A percentile compares a stretch with the other conserved stretches of the same genome.
Evolutionary conservation across 1,284 basidiomycete genomes (phyloP).

Genomic region (Pterula multifida): DNA sequence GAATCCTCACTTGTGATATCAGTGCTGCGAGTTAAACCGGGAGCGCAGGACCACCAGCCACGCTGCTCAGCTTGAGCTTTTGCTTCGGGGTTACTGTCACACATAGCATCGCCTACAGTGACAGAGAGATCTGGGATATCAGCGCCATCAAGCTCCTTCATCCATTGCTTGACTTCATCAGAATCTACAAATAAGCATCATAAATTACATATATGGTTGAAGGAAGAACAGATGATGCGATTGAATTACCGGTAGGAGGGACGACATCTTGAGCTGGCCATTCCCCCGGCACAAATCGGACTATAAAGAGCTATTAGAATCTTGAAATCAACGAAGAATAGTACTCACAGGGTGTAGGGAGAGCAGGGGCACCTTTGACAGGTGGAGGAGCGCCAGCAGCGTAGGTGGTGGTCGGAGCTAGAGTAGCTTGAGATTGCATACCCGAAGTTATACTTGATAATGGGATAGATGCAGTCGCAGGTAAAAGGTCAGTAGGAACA

Average conservation of each 20-base stretch:
- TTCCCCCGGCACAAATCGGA: slow-evolving; percentile 31
- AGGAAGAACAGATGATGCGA: neutral
- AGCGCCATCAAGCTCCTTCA: slow-evolving; percentile 63
- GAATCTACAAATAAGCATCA: slow-evolving; percentile 26
- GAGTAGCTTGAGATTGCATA: slow-evolving; percentile 46
- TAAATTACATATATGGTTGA: neutral
- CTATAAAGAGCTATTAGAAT: slow-evolving; percentile 19
- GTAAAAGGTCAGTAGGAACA: slow-evolving; percentile 8
- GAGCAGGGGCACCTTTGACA: slow-evolving; percentile 45
- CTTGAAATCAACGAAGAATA: slow-evolving; percentile 3
- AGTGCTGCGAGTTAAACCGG: slow-evolving; percentile 50
- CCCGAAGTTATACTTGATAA: slow-evolving; percentile 55
- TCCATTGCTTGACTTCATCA: slow-evolving; percentile 59
- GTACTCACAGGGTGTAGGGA: slow-evolving; percentile 46
- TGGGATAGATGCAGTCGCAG: slow-evolving; percentile 22
- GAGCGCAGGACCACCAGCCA: slow-evolving; percentile 84
- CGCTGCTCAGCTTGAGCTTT: slow-evolving; percentile 45
- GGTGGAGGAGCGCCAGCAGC: slow-evolving; percentile 48
- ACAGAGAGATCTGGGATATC: slow-evolving; percentile 54
- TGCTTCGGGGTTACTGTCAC: slow-evolving; percentile 43
- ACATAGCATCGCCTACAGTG: slow-evolving; percentile 50
- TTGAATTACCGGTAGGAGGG: slow-evolving; percentile 45
- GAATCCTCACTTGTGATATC: slow-evolving; percentile 19
- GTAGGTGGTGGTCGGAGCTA: slow-evolving; percentile 39
- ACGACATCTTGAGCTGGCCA: slow-evolving; percentile 65